phyloP scores from a whole-genome alignment of 768 basidiomycete genomes.

The Collybia mongolica region DNA sequence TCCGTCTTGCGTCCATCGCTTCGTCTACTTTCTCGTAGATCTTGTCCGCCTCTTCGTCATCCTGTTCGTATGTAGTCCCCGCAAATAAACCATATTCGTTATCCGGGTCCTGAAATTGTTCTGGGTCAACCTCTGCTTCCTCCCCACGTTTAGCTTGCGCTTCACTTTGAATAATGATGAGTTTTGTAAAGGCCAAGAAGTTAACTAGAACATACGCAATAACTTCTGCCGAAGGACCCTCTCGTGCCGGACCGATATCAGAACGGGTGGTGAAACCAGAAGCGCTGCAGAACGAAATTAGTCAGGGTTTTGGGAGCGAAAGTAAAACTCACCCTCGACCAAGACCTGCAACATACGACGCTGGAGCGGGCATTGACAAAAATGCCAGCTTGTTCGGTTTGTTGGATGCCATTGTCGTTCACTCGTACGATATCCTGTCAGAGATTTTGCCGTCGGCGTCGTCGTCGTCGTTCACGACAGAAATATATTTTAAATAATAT shows the following conservation, averaged over 20 bases:
- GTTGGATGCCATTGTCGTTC: slow-evolving; percentile 12
- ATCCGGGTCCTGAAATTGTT: slow-evolving; percentile 95
- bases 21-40: slow-evolving; percentile 93
- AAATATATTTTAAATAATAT: too few species aligned
- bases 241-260: slow-evolving; percentile 97
- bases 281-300: slow-evolving; percentile 51
- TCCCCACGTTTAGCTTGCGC: slow-evolving; percentile 86
- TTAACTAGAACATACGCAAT: slow-evolving; percentile 63
- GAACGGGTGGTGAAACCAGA: slow-evolving; percentile 98
- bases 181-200: background rate
- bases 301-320: slow-evolving; percentile 1
- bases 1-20: slow-evolving; percentile 85
- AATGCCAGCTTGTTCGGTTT: slow-evolving; percentile 85
- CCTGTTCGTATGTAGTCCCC: slow-evolving; percentile 93
- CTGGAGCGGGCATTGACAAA: slow-evolving; percentile 89
- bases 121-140: slow-evolving; percentile 84
- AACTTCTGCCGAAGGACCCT: slow-evolving; percentile 89
- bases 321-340: slow-evolving; percentile 74
- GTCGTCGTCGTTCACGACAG: too few species aligned
- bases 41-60: slow-evolving; percentile 95
- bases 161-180: slow-evolving; percentile 50
- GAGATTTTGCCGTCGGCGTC: too few species aligned
- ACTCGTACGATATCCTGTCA: too few species aligned
- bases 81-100: slow-evolving; percentile 96
- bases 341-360: slow-evolving; percentile 97